Evolutionary conservation across 306 rosid genomes (phyloP), one percentile per base, ranked within the genome.

Genomic region (Prunus padus): DNA sequence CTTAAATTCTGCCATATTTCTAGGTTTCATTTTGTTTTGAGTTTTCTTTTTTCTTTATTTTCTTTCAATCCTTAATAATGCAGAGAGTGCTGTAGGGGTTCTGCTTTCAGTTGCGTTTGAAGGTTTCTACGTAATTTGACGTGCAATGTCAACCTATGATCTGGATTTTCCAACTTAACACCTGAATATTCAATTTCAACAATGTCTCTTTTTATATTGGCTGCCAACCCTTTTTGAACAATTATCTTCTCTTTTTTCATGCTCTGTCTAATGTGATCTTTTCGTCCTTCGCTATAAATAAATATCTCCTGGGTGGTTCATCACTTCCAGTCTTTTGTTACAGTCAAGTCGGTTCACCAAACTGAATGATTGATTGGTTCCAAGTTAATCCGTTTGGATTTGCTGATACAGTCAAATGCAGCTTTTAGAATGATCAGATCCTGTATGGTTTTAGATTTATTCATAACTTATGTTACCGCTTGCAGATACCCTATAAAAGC

Each of bases 401-500:
- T 31, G 65, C 65, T 5, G 31, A 42, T 19, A 16, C 19, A 10
- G 71, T 42, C 3, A 66, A 20, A 66, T 42, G 20, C 49, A 31
- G 22, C 62, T 49, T 56, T 54, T 31, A 23, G 20, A 37, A 5
- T 37, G 42, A 31, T 73, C 50, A 23, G 10, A 16, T 20, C 50
- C 5, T 64, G 60, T 20, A 9, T 52, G 37, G 10, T 12, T 23
- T 12, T 37, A 20, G 18, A 4, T 42, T 55, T 22, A 54, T 75
- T 49, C 73, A 59, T 52, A 20, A 54, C 71, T 67, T 46, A 37
- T 26, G 65, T 81, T 66, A n/a, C 65, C 54, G 51, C 63, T 78
- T 84, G 88, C 86, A 91, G 94, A 28, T 71, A 19, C 90, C 92
- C 2, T 42, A 44, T 3, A 65, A 66, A 44, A 28, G 20, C 78